Base-by-base conservation (phyloP, 805 yeast species). In the Saccharomycopsis lassenensis region DNA sequence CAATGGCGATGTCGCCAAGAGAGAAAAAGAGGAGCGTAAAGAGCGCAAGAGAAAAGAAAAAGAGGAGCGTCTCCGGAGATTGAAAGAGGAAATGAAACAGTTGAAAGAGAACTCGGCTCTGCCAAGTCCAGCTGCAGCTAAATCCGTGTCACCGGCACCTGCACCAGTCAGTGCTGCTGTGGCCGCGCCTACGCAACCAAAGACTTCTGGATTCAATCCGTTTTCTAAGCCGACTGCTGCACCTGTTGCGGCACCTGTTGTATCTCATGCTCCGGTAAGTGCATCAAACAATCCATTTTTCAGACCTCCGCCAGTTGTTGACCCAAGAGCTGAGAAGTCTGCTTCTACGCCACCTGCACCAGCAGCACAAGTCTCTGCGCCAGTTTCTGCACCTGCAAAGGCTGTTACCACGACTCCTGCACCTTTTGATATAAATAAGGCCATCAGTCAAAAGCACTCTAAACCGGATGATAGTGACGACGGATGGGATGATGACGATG, bases 71-170 rank as follows among this genome's bases (percentile, higher is more conserved):
- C 32, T 43, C 14, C 28, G 36, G 31, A 38, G 36, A 25, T 40
- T 43, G 31, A 43, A 32, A 26, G 43, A 37, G 20, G 44, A 43
- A 36, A 37, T 40, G 40, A 24, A 32, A 14, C 33, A 34, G 29
- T 34, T 40, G 35, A 40, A 43, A 29, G 37, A 29, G 2, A 35
- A 33, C 8, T 20, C 33, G 15, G 19, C 11, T 7, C 22, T 29
- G 3, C 24, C 40, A 16, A 5, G 19, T 20, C 16, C 24, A 7
- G 8, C 27, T 14, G 29, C 19, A 8, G 26, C 31, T 7, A 12
- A 19, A 3, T 15, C 24, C 7, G 26, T 14, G 25, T 14, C 24
- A 6, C 12, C 17, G 15, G 14, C 27, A 16, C 14, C 36, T n/a
- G 23, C 27, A 19, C 22, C 17, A 14, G 4, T 4, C 3, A 7